A percentile compares a stretch with the other conserved stretches of the same genome.
Evolutionary conservation across 805 yeast genomes (phyloP).

Genomic region (Candida boleticola): DNA sequence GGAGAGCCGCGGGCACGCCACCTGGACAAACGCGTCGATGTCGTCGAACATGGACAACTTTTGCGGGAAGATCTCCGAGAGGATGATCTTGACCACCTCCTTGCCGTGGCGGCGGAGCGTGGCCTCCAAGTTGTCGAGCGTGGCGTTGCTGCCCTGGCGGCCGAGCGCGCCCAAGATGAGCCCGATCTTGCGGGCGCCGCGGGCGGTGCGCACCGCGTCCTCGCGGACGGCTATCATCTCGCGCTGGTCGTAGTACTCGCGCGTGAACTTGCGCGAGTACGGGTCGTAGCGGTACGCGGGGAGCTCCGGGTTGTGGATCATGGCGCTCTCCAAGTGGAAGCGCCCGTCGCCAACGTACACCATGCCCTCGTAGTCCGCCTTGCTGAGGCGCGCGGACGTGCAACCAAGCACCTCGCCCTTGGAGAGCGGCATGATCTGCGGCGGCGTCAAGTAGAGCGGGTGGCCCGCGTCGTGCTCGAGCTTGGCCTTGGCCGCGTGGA

Average conservation of each 20-base stretch:
- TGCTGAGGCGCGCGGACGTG: constrained; percentile 79
- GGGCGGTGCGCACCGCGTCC: constrained; percentile 69
- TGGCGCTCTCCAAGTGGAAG: constrained; percentile 90
- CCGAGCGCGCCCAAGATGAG: constrained; percentile 91
- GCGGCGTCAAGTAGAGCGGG: constrained; percentile 67
- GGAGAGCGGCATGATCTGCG: constrained; percentile 89
- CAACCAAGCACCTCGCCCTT: constrained; percentile 97
- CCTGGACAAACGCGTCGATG: constrained; percentile 93
- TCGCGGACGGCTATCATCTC: constrained; percentile 74
- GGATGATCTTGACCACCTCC: constrained; percentile 72
- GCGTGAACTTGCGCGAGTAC: constrained; percentile 84
- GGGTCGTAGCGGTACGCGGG: constrained; percentile 97
- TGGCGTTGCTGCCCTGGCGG: constrained; percentile 85
- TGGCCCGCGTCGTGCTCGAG: constrained; percentile 49
- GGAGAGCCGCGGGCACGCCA: constrained; percentile 93
- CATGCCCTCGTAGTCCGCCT: constrained; percentile 69
- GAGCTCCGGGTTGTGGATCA: constrained; percentile 93
- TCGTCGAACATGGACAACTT: constrained; percentile 90
- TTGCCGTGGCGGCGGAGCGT: constrained; percentile 54
- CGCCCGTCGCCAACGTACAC: constrained; percentile 95
- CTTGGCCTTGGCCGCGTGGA: constrained; percentile 71
- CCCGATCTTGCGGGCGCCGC: constrained; percentile 65
- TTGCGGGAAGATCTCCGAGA: constrained; percentile 91
- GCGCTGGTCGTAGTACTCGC: constrained; percentile 83
- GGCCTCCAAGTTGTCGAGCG: constrained; percentile 64